Evolutionary conservation across 495 filamentous ascomycete species (phyloP), one percentile per base, ranked within the genome.

Genomic region (Podospora bellae-mahoneyi): DNA sequence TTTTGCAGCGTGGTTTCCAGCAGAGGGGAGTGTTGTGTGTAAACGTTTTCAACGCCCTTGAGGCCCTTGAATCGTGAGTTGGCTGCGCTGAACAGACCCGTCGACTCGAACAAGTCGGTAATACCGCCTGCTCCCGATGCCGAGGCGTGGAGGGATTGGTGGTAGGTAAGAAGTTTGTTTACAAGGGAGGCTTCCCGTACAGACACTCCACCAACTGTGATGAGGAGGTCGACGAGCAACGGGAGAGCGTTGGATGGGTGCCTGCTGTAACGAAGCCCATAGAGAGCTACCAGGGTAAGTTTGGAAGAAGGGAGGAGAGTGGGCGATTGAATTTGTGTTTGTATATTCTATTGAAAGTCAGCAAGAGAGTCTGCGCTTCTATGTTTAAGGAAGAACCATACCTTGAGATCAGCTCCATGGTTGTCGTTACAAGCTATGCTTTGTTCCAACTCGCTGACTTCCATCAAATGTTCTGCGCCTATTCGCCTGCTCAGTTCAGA

Each of bases 21-120:
- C 58, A 92, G 84, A 0, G 95, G 94, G 2, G 93, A 95, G 78
- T 99, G 95, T 77, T 98, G 96, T 0, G 95, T 99, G 77, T 98
- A 99, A 23, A 99, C 95, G 72, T 99, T 99, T 76, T 99, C 95
- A 4, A 98, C 94, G 16, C 95, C 95, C 74, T 97, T 97, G 19
- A 99, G 84, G 2, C 94, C 96, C 76, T 96, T 96, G 79, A 99
- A 94, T 2, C 93, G 89, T 72, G 91, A 91, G 34, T 93, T 85
- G 3, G 95, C 93, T 18, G 91, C 91, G 34, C 91, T 92, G 80
- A 99, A 97, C 65, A 99, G 91, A 5, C 92, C 94, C 1, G 91
- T 89, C 0, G 91, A 91, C 74, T 97, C 93, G 74, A 98, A 99
- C 7, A 97, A 85, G 68, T 97, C 94, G 2, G 91, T 88, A 72